Evolutionary conservation across 495 filamentous ascomycete species (phyloP), one percentile per base, ranked within the genome.

Genomic region (Xylaria castorea): DNA sequence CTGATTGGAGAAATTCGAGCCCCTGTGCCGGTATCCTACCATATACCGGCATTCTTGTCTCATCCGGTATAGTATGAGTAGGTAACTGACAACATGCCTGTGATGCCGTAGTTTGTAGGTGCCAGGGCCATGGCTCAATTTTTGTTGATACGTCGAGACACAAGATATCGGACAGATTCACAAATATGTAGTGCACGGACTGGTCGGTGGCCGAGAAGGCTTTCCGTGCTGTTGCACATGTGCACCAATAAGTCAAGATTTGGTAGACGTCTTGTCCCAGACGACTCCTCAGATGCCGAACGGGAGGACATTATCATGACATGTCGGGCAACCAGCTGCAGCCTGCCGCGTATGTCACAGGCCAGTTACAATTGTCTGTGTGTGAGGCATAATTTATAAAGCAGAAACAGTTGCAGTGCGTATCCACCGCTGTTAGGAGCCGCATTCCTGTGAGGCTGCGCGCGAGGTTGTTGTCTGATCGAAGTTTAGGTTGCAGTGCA

Each of bases 371-470:
- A 11, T n/a, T 34, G 16, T 64, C 36, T 44, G 14, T 48, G 20
- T 20, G 12, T 20, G 36, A 66, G 38, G n/a, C 30, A 65, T 66
- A 50, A 50, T 46, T 42, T 63, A 63, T 36, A 63, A 44, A 63
- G n/a, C 36, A 66, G 63, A 64, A 30, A 64, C n/a, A 44, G 61
- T 38, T 64, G 38, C 36, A 18, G 61, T 64, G 32, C 18, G 62
- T 68, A 68, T 30, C 64, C 64, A 67, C 64, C 16, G 30, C 46
- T 67, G 50, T n/a, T 32, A 30, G 66, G 66, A 68, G 66, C 66
- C 66, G 66, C 66, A 68, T 57, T 30, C 16, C 48, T 34, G 57
- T 27, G 66, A 40, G 66, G 50, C 53, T 44, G 66, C 66, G 42
- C 50, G 34, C 44, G 66, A 57, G 46, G 50, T 36, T 12, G 66